Percentiles rank a stretch among this genome's conserved stretches.
phyloP scores from a whole-genome alignment of 164 flowering plant genomes.

The Taxillus chinensis region DNA sequence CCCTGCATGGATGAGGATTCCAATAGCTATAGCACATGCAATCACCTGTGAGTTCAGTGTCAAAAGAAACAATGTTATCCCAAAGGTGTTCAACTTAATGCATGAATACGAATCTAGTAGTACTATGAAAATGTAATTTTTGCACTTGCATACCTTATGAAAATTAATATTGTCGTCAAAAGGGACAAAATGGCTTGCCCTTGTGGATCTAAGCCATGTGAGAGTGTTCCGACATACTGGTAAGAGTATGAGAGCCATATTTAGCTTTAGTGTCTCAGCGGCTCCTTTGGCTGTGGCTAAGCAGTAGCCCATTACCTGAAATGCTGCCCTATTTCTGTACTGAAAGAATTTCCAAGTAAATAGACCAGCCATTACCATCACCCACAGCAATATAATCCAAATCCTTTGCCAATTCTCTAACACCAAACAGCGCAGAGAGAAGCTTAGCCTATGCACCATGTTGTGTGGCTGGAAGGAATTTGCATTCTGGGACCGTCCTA shows the following conservation, averaged over 20 bases:
- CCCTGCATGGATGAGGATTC: slow-evolving; percentile 62
- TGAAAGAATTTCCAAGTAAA: slow-evolving; percentile 77
- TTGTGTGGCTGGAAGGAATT: slow-evolving; percentile 24
- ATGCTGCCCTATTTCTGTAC: slow-evolving; percentile 56
- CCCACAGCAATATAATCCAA: slow-evolving; percentile 73
- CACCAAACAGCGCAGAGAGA: slow-evolving; percentile 21
- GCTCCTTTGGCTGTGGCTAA: slow-evolving; percentile 86
- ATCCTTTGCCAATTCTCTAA: slow-evolving; percentile 80
- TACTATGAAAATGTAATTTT: background rate
- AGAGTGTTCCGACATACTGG: slow-evolving; percentile 86
- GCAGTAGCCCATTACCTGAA: slow-evolving; percentile 84
- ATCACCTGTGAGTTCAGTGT: slow-evolving; percentile 40
- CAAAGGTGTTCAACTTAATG: too few relatives aligned
- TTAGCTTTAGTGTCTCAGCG: slow-evolving; percentile 89
- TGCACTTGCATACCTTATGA: slow-evolving; percentile 55
- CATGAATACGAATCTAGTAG: background rate
- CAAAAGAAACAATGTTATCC: background rate
- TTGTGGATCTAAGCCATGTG: slow-evolving; percentile 87
- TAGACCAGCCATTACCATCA: slow-evolving; percentile 41
- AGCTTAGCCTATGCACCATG: slow-evolving; percentile 20
- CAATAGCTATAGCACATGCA: slow-evolving; percentile 54
- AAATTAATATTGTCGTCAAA: slow-evolving; percentile 89
- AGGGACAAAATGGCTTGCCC: slow-evolving; percentile 63
- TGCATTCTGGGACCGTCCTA: slow-evolving; percentile 41
- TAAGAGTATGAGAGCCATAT: slow-evolving; percentile 84